Conservation (phyloP, 768 basidiomycete species). For the Lentinula edodes region DNA sequence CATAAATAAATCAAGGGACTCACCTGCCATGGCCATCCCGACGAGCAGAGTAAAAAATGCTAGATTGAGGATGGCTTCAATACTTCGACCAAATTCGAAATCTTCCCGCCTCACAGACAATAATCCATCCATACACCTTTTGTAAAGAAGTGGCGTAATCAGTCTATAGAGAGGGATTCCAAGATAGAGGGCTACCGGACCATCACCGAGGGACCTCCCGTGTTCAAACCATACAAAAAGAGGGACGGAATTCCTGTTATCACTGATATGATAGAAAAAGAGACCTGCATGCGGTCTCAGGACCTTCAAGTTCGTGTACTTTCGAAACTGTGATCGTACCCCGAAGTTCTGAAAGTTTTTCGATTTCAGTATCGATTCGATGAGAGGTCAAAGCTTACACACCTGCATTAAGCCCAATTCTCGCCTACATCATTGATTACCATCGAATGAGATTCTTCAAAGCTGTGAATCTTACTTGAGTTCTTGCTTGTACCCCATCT, state of each 20-base stretch:
- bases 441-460: background rate
- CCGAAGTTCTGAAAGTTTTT: conserved; percentile 54
- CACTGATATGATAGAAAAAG: conserved; percentile 73
- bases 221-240: conserved; percentile 65
- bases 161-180: background rate
- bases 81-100: background rate
- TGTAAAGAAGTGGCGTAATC: background rate
- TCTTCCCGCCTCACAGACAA: conserved; percentile 41
- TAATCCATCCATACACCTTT: conserved; percentile 61
- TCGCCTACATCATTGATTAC: conserved; percentile 31
- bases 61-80: conserved; percentile 13
- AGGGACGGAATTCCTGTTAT: conserved; percentile 69
- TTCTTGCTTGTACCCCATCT: conserved; percentile 73
- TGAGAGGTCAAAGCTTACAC: conserved; percentile 11
- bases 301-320: conserved; percentile 3
- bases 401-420: conserved; percentile 62
- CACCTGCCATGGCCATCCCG: conserved; percentile 72
- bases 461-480: conserved; percentile 38
- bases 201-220: conserved; percentile 74
- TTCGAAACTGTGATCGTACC: conserved; percentile 23
- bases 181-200: background rate
- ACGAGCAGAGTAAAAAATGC: conserved; percentile 68
- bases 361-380: background rate
- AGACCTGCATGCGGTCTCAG: conserved; percentile 29
- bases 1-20: conserved; percentile 9